phyloP scores from a whole-genome alignment of 1,284 basidiomycete genomes.

The Xerocomus subilludens region DNA sequence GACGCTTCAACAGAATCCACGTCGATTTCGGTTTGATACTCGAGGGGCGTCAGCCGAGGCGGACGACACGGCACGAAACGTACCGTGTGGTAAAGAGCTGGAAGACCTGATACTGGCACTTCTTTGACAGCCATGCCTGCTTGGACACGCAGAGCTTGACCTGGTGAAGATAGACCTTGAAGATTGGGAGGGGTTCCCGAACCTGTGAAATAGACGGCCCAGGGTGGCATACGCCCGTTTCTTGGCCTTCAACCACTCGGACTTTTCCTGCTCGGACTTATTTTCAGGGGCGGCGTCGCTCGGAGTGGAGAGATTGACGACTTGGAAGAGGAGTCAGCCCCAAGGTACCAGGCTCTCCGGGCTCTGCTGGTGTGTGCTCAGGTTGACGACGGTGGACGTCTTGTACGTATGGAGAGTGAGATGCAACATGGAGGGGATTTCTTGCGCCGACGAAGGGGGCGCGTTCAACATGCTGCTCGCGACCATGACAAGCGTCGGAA shows the following conservation, averaged over 20 bases:
- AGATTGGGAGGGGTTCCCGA: slow-evolving; percentile 86
- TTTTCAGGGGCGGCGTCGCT: slow-evolving; percentile 73
- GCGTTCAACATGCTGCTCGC: slow-evolving; percentile 73
- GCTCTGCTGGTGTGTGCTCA: slow-evolving; percentile 79
- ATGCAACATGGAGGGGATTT: slow-evolving; percentile 82
- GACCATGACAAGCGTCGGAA: slow-evolving; percentile 78
- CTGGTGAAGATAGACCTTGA: slow-evolving; percentile 81
- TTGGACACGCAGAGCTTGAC: slow-evolving; percentile 77
- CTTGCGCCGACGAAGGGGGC: slow-evolving; percentile 67
- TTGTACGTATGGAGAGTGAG: slow-evolving; percentile 87
- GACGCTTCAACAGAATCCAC: slow-evolving; percentile 86
- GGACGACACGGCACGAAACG: slow-evolving; percentile 39
- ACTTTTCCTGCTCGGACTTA: slow-evolving; percentile 77
- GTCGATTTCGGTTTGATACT: slow-evolving; percentile 91
- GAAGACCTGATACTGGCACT: slow-evolving; percentile 84
- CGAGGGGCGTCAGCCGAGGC: slow-evolving; percentile 28
- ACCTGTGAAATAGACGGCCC: slow-evolving; percentile 81
- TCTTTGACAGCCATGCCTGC: slow-evolving; percentile 81
- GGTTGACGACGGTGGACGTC: slow-evolving; percentile 76
- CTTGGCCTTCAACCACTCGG: slow-evolving; percentile 89
- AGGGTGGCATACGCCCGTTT: slow-evolving; percentile 88
- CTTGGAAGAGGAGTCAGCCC: slow-evolving; percentile 83
- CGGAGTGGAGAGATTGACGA: slow-evolving; percentile 77
- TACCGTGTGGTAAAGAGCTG: slow-evolving; percentile 88
- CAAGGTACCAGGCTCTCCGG: slow-evolving; percentile 81